Evolutionary conservation across 169 alveolate genomes (phyloP).

Genomic region (Miamiensis avidus): DNA sequence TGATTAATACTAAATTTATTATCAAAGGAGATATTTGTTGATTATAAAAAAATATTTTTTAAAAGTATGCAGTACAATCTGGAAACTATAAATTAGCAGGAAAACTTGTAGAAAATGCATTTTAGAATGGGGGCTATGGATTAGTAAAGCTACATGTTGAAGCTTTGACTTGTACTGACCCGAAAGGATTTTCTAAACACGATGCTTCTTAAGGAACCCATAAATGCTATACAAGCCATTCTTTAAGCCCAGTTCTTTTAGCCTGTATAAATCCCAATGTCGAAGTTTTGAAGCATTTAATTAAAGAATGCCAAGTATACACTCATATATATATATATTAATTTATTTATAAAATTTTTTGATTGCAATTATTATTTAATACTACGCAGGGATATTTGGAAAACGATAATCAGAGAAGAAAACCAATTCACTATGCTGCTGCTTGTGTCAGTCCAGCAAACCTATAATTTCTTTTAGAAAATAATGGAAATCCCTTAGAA

Average conservation of each 20-base stretch:
- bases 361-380: slow-evolving; percentile 26
- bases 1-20: too few relatives aligned
- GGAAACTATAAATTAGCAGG: slow-evolving; percentile 72
- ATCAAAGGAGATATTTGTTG: too few relatives aligned
- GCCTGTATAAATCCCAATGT: slow-evolving; percentile 84
- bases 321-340: too few relatives aligned
- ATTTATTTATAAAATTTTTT: too few relatives aligned
- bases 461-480: slow-evolving; percentile 58
- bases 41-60: too few relatives aligned
- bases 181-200: slow-evolving; percentile 14
- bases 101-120: slow-evolving; percentile 43
- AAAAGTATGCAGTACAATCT: slow-evolving; percentile 61
- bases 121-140: slow-evolving; percentile 67
- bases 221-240: slow-evolving; percentile 65
- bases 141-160: slow-evolving; percentile 73
- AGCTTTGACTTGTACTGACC: slow-evolving; percentile 43
- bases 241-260: slow-evolving; percentile 77
- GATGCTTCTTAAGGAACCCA: slow-evolving; percentile 51
- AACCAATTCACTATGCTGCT: slow-evolving; percentile 85
- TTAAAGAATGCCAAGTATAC: slow-evolving; percentile 58
- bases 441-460: slow-evolving; percentile 71
- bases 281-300: slow-evolving; percentile 45
- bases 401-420: slow-evolving; percentile 64
- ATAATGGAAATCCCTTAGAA: slow-evolving; percentile 63
- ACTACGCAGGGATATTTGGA: neutral